Base-by-base conservation (phyloP, 106 monocot species). In the Allium fistulosum region DNA sequence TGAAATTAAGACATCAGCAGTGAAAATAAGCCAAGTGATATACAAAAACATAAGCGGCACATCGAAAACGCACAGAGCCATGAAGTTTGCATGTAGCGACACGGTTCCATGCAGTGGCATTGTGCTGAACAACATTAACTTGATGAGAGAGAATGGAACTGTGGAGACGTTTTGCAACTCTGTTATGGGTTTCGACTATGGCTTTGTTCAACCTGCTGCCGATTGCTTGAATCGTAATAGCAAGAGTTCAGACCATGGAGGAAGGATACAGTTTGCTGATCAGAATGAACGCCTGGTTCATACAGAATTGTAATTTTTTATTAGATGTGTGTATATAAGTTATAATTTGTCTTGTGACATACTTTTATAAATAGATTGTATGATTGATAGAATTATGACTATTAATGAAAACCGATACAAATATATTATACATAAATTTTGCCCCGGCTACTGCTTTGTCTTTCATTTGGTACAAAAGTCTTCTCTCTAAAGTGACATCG, bases 21-120 rank as follows among this genome's bases (percentile, higher is more conserved):
- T 97, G 68, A 80, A 92, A 75, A 90, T 97, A 51, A 92, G 87
- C 74, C 74, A 87, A 66, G 79, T 97, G 14, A 9, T 88, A 26
- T 97, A 84, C 83, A 74, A 48, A 65, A 82, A 92, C 70, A 92
- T 97, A 68, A 78, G 74, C 46, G 97, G 97, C 46, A 97, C 92
- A 8, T 87, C 97, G 10, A 86, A 26, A 67, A 87, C 78, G 10
- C 62, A 82, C 0, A 66, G 67, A 3, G 97, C 89, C 10, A 92
- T 97, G 70, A 89, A 81, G 55, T 82, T 99, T 66, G 87, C 88
- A 11, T 99, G 97, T 74, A 93, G 97, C 49, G 83, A 90, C 80
- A 83, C 82, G 0, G 82, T 99, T 5, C 92, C 92, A 3, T 99
- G 97, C 79, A 84, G 80, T 70, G 78, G 77, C 68, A 92, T 99